Base-by-base conservation (phyloP, 1,284 basidiomycete genomes). In the Marasmius fiardii region DNA sequence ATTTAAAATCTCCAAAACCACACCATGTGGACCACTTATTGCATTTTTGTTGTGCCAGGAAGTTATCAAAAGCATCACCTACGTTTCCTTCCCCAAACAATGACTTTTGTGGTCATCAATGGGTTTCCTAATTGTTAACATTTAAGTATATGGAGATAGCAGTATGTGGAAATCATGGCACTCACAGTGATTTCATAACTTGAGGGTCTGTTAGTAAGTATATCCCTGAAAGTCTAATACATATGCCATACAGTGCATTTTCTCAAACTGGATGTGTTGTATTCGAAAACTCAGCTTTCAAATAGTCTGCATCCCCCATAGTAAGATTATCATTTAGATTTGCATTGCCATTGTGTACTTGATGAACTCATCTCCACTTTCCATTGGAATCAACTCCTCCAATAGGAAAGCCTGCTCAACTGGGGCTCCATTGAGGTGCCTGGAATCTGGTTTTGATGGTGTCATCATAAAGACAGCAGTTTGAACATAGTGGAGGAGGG, bases 181-280 rank as follows among this genome's bases (percentile, higher is more conserved):
- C 43, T 20, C 21, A 44, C 43, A 6, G 64, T 71, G 0, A 72
- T 66, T 43, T 44, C 43, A 44, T 44, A 2, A 44, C 74, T 75
- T 0, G 62, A 82, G 2, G 75, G 80, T 2, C 77, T 8, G 43
- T 44, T 20, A 44, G 21, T n/a, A 44, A 20, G 23, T 44, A 34
- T 52, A 55, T 7, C 57, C 57, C 44, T 58, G 57, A 21, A 54
- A 54, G 43, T 58, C 57, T 26, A 52, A 51, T 4, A 58, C 34
- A 52, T 44, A 54, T 7, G 41, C 53, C 23, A 24, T 1, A 16
- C 47, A 28, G 11, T 55, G 48, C 8, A 47, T 51, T 41, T 58
- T 58, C 21, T 43, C 43, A 48, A 54, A 58, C 28, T 54, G 53
- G 1, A 58, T n/a, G 35, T 58, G 52, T 35, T 58, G 56, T 4